A percentile compares a stretch with the other conserved stretches of the same genome.
Conservation (phyloP, 768 basidiomycete genomes). For the Trametes meyenii region DNA sequence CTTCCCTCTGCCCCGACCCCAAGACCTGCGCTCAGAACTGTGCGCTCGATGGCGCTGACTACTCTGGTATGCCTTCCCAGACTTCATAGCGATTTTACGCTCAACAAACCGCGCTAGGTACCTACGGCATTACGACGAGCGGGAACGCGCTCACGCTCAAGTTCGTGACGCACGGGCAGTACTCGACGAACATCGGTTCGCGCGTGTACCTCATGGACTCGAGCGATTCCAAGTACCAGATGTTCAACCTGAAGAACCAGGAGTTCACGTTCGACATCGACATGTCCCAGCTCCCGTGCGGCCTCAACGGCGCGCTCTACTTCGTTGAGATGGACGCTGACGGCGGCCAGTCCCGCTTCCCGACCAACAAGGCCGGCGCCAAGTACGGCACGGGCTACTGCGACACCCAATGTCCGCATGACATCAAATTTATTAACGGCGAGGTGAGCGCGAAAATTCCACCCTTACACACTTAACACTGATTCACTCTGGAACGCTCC, state of each 20-base stretch:
- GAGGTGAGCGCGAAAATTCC: slow-evolving; percentile 35
- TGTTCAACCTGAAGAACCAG: slow-evolving; percentile 52
- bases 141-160: slow-evolving; percentile 51
- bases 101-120: slow-evolving; percentile 28
- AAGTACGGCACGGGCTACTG: slow-evolving; percentile 64
- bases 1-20: slow-evolving; percentile 36
- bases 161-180: slow-evolving; percentile 44
- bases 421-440: slow-evolving; percentile 58
- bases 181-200: slow-evolving; percentile 29
- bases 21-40: slow-evolving; percentile 38
- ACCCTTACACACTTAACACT: not conserved
- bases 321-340: slow-evolving; percentile 59
- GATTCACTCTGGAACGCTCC: not conserved
- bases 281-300: slow-evolving; percentile 54
- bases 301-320: slow-evolving; percentile 61
- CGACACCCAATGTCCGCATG: slow-evolving; percentile 56
- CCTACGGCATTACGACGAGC: slow-evolving; percentile 55
- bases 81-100: not conserved
- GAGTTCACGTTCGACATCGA: slow-evolving; percentile 63
- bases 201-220: slow-evolving; percentile 50
- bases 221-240: slow-evolving; percentile 41
- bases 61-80: slow-evolving; percentile 13
- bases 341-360: slow-evolving; percentile 48
- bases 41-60: slow-evolving; percentile 39
- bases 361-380: slow-evolving; percentile 57